A percentile compares a stretch with the other conserved stretches of the same genome.
Conservation (phyloP, 306 rosid species). For the Mimosa pudica region DNA sequence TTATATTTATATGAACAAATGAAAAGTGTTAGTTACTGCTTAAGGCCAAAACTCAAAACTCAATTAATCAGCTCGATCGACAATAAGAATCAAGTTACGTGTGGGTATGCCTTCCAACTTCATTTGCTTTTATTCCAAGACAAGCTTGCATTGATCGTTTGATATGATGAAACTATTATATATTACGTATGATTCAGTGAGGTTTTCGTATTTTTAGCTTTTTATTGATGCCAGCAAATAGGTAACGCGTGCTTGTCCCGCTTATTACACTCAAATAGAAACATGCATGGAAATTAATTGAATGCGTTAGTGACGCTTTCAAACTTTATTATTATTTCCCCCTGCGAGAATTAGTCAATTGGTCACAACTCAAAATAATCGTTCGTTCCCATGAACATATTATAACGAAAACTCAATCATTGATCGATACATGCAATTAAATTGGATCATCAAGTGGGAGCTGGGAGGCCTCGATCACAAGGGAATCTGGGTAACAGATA, state of each 20-base stretch:
- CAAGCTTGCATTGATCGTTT: slow-evolving; percentile 5
- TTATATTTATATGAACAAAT: too few relatives aligned
- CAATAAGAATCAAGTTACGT: slow-evolving; percentile 12
- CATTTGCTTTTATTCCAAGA: slow-evolving; percentile 23
- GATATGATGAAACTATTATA: too few relatives aligned
- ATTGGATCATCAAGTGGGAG: neutral
- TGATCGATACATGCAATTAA: neutral
- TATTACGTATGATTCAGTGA: neutral
- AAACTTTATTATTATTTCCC: neutral
- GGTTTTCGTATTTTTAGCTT: slow-evolving; percentile 33
- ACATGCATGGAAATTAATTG: slow-evolving; percentile 37
- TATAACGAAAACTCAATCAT: slow-evolving; percentile 9
- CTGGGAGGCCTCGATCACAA: slow-evolving; percentile 23
- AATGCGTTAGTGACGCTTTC: slow-evolving; percentile 34
- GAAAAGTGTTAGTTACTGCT: neutral
- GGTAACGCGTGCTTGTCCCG: slow-evolving; percentile 32
- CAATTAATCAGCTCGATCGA: slow-evolving; percentile 27
- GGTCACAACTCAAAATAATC: neutral
- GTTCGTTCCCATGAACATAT: neutral
- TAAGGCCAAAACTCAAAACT: slow-evolving; percentile 22
- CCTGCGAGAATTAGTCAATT: neutral
- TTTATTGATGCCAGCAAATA: slow-evolving; percentile 34
- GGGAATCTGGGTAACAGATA: slow-evolving; percentile 21
- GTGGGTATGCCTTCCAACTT: slow-evolving; percentile 22
- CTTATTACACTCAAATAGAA: slow-evolving; percentile 19